Percentiles rank a stretch among this genome's conserved stretches.
phyloP scores from a whole-genome alignment of 169 alveolate species.

The Miamiensis avidus region DNA sequence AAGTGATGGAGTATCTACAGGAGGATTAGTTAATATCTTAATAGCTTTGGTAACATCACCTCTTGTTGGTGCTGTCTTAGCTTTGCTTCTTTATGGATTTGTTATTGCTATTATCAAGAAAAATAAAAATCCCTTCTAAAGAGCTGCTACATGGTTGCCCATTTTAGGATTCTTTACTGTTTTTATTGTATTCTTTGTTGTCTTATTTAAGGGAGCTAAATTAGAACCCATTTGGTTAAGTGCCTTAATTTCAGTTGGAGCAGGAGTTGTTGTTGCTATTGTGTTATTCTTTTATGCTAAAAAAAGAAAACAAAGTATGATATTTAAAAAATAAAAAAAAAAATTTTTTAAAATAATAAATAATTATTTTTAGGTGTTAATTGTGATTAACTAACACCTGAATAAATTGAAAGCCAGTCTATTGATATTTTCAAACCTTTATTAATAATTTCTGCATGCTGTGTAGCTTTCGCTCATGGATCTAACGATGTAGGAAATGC shows the following conservation, averaged over 20 bases:
- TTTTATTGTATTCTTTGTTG: no score
- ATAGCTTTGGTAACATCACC: not conserved
- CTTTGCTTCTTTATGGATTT: not conserved
- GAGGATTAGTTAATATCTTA: not conserved
- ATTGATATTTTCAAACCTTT: not conserved
- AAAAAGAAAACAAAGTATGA: no score
- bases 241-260: not conserved
- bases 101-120: not conserved
- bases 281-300: not conserved
- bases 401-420: not conserved
- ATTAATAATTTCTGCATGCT: not conserved
- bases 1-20: not conserved
- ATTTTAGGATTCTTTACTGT: not conserved
- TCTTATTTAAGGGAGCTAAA: not conserved
- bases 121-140: not conserved
- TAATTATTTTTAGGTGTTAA: no score
- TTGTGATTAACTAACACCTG: not conserved
- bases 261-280: not conserved
- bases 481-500: not conserved
- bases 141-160: not conserved
- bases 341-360: no score
- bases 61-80: not conserved
- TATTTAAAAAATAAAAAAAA: no score
- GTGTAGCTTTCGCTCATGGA: not conserved
- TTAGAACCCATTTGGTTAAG: not conserved